These are phyloP conservation scores for Coemansia sp. DNA, from an alignment of 192 early-diverging fungal species.

Conservation along the genomic window DNA sequence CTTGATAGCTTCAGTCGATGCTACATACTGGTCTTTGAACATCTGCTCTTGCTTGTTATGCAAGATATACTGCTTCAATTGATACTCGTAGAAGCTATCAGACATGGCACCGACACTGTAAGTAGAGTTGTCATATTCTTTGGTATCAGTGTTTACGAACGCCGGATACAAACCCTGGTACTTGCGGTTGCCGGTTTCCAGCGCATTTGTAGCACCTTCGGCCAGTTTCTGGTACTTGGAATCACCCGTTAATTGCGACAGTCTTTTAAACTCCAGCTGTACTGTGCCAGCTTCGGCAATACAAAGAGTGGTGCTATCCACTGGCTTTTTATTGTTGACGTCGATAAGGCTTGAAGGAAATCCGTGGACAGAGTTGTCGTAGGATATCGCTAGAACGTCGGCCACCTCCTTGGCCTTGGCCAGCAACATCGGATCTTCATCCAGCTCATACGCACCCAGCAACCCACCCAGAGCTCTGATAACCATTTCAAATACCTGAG, in stretches of 20 bases:
- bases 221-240: constrained; percentile 71
- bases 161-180: constrained; percentile 77
- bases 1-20: constrained; percentile 64
- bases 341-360: constrained; percentile 69
- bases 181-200: constrained; percentile 51
- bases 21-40: constrained; percentile 69
- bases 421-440: constrained; percentile 63
- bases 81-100: constrained; percentile 96
- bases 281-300: constrained; percentile 78
- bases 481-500: constrained; percentile 74
- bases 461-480: constrained; percentile 86
- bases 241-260: constrained; percentile 73
- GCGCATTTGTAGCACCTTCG: constrained; percentile 57
- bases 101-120: constrained; percentile 77
- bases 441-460: constrained; percentile 76
- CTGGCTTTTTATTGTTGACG: constrained; percentile 21
- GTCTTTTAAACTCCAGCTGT: constrained; percentile 86
- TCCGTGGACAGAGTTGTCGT: constrained; percentile 60
- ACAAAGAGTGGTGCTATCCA: constrained; percentile 9
- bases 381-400: constrained; percentile 70
- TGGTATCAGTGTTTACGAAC: constrained; percentile 41
- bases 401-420: constrained; percentile 75
- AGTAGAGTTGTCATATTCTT: constrained; percentile 31
- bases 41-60: constrained; percentile 61
- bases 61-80: constrained; percentile 85